Conservation (phyloP, 2,329 filamentous ascomycete genomes). For the Knufia petricola region DNA sequence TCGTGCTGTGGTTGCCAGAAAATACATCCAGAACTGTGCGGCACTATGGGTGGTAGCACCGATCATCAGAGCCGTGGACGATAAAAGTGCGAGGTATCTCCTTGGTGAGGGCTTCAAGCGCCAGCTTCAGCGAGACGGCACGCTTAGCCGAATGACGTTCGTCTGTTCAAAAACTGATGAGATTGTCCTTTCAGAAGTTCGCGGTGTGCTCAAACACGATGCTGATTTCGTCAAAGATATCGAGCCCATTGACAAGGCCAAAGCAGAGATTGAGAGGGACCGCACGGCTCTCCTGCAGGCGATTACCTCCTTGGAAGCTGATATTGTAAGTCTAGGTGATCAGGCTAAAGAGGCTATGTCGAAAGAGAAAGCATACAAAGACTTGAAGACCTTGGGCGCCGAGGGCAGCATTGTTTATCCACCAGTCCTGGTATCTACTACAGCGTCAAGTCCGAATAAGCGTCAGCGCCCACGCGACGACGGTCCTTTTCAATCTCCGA, state of each 20-base stretch:
- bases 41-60: constrained; percentile 54
- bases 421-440: background rate
- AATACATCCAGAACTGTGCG: constrained; percentile 52
- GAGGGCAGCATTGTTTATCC: background rate
- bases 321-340: background rate
- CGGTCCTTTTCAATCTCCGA: background rate
- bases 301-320: background rate
- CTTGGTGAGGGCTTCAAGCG: constrained; percentile 49
- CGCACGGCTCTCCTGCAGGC: background rate
- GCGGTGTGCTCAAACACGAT: constrained; percentile 32
- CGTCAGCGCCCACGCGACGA: background rate
- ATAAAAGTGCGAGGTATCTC: constrained; percentile 48
- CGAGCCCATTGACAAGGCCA: constrained; percentile 16
- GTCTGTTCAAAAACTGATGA: constrained; percentile 57
- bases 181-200: constrained; percentile 42
- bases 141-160: constrained; percentile 46
- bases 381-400: background rate
- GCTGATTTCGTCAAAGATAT: constrained; percentile 48
- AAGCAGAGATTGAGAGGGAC: background rate
- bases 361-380: background rate
- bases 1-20: constrained; percentile 46
- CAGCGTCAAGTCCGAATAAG: background rate
- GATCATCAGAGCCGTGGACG: constrained; percentile 51
- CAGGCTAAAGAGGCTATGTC: background rate
- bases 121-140: constrained; percentile 51